Evolutionary conservation across 2,329 filamentous ascomycete genomes (phyloP), one percentile per base, ranked within the genome.

Genomic region (Hypoxylon sp.): DNA sequence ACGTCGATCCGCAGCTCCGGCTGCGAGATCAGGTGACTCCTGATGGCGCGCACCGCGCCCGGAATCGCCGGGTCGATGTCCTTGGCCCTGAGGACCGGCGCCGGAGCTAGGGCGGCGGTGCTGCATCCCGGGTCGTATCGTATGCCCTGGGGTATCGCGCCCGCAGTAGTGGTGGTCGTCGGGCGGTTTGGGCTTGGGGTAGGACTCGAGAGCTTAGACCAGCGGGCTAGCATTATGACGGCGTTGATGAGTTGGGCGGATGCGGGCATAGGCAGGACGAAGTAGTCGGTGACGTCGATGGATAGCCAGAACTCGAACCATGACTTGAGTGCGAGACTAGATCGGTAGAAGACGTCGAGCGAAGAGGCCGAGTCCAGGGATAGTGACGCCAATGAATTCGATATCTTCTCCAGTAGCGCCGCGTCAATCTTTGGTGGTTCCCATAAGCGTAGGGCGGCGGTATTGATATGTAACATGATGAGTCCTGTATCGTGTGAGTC

Each of bases 221-320:
- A 85, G 6, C 83, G 78, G 1, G 81, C 79, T 0, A 85, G 75
- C 78, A 84, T 83, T 4, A 78, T 81, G 43, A 84, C 72, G n/a
- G 79, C 80, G 54, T 85, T 83, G 3, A 85, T 78, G 0, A 86
- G 72, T 55, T 86, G 81, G 0, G 79, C 73, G 32, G 77, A 81
- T 0, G 79, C 69, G 0, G 80, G 74, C 7, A 85, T 79, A 0
- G 85, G 82, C 22, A 85, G 74, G 28, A 78, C 76, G 59, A 81
- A 80, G 56, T 82, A 84, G 3, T 77, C 72, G 0, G 72, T 66
- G 0, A 79, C 72, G 0, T 84, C 80, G 0, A 87, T 72, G 0
- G 76, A 70, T 1, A 82, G 75, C 78, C 83, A 84, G 37, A 75
- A 75, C 1, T 84, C 79, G 50, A 87, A 85, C 75, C 82, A 87